Conservation (phyloP, 139 green algal genomes). For the Desmodesmus armatus region DNA sequence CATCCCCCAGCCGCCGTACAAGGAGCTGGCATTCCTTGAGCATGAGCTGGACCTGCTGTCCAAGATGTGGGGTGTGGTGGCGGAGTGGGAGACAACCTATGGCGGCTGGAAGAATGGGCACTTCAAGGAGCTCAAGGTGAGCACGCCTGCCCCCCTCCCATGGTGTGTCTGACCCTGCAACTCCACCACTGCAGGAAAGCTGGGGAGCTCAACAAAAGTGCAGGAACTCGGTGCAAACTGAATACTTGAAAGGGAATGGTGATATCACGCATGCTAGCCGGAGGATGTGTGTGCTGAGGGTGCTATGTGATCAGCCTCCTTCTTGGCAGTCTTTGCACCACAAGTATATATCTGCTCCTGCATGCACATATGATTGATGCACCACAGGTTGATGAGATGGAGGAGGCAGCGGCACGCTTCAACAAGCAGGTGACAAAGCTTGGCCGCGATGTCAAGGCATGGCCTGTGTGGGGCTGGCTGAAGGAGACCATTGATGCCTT, state of each 20-base stretch:
- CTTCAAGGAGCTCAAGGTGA: constrained; percentile 82
- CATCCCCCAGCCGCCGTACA: constrained; percentile 81
- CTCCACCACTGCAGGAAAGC: neutral
- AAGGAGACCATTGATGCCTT: constrained; percentile 88
- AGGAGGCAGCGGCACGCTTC: constrained; percentile 76
- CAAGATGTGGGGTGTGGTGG: constrained; percentile 77
- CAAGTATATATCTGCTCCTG: no score
- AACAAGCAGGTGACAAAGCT: constrained; percentile 80
- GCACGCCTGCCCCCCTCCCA: neutral
- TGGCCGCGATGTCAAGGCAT: constrained; percentile 84
- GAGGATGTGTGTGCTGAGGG: no score
- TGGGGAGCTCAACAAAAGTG: no score
- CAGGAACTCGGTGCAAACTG: no score
- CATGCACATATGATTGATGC: no score
- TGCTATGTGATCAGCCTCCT: no score
- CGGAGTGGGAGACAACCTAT: constrained; percentile 85
- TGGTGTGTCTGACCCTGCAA: neutral
- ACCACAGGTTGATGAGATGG: constrained; percentile 83
- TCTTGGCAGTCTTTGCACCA: no score
- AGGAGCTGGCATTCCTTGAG: constrained; percentile 72
- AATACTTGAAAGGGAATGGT: no score
- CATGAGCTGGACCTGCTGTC: constrained; percentile 81
- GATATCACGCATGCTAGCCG: no score
- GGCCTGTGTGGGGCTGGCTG: constrained; percentile 77
- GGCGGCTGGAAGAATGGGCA: constrained; percentile 83